These are phyloP conservation scores for Osmozyma mogii DNA, from an alignment of 805 yeast genomes.

Conservation along the genomic window DNA sequence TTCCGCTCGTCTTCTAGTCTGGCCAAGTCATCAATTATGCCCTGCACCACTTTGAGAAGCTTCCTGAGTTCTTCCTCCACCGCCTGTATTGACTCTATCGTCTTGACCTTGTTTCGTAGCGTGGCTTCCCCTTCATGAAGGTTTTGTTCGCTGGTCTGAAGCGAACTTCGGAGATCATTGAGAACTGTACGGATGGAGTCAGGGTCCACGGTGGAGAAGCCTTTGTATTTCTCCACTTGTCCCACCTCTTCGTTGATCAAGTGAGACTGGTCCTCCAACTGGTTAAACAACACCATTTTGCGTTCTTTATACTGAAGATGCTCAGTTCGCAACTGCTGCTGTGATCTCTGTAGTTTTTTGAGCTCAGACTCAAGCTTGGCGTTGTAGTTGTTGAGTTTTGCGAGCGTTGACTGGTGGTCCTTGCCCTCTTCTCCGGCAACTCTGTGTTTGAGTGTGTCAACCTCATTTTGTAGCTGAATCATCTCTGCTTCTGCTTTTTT, in stretches of 20 bases:
- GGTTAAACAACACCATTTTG: constrained; percentile 49
- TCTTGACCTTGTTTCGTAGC: constrained; percentile 35
- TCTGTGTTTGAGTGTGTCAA: constrained; percentile 4
- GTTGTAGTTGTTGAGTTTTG: constrained; percentile 39
- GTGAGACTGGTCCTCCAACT: constrained; percentile 54
- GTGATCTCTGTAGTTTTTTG: constrained; percentile 49
- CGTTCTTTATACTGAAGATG: constrained; percentile 58
- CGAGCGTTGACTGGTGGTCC: constrained; percentile 28
- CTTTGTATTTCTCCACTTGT: neutral
- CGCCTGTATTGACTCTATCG: constrained; percentile 51
- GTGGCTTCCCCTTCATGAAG: constrained; percentile 28
- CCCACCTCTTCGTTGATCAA: neutral
- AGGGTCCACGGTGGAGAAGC: too few relatives aligned
- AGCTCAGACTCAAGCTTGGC: constrained; percentile 53
- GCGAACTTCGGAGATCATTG: too few relatives aligned
- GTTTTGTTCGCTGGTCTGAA: constrained; percentile 9
- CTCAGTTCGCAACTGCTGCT: constrained; percentile 54
- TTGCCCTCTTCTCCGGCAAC: constrained; percentile 13
- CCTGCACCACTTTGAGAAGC: constrained; percentile 43
- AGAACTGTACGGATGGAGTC: too few relatives aligned
- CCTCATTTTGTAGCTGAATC: constrained; percentile 6
- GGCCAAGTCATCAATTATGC: constrained; percentile 39
- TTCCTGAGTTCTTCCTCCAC: constrained; percentile 33
- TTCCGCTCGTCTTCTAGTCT: constrained; percentile 35
- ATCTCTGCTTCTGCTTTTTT: constrained; percentile 24